Conservation (phyloP, 2,329 filamentous ascomycete species). For the Trichoderma oligosporum region DNA sequence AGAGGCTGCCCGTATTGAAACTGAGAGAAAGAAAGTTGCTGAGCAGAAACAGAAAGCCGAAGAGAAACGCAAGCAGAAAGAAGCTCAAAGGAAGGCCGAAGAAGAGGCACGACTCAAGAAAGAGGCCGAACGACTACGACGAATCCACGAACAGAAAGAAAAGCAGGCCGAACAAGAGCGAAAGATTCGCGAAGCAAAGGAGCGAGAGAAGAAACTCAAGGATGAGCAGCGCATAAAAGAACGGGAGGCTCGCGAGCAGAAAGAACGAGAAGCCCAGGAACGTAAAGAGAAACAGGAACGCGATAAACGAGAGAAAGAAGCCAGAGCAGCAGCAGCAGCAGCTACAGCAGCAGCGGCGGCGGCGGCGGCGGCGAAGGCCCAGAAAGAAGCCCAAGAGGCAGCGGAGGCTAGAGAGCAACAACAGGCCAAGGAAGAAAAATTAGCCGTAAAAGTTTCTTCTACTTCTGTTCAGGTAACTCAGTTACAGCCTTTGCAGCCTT, state of each 20-base stretch:
- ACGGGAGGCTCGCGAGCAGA: constrained; percentile 69
- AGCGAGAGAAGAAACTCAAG: constrained; percentile 78
- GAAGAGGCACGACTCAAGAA: constrained; percentile 84
- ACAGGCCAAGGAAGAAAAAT: constrained; percentile 66
- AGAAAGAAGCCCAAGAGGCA: constrained; percentile 54
- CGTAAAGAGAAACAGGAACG: constrained; percentile 58
- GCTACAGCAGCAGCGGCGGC: too few relatives aligned
- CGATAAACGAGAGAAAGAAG: constrained; percentile 60
- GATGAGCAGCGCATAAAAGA: constrained; percentile 79
- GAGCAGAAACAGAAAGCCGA: constrained; percentile 80
- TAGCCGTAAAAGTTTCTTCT: constrained; percentile 35
- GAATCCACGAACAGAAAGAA: constrained; percentile 79
- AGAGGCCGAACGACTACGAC: constrained; percentile 77
- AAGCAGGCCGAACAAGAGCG: constrained; percentile 81
- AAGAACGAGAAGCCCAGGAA: constrained; percentile 65
- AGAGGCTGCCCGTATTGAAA: constrained; percentile 69
- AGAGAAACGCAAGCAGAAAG: constrained; percentile 86
- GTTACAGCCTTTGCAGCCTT: constrained; percentile 19
- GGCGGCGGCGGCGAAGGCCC: constrained; percentile 55
- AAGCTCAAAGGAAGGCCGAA: constrained; percentile 82
- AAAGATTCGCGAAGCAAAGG: constrained; percentile 59
- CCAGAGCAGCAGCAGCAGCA: constrained; percentile 48
- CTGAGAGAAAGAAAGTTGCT: constrained; percentile 74
- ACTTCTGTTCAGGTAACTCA: constrained; percentile 38
- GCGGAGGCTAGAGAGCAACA: constrained; percentile 41